Evolutionary conservation across 208 protist genomes (phyloP), one percentile per base, ranked within the genome.

Genomic region (Trypanosoma vivax): DNA sequence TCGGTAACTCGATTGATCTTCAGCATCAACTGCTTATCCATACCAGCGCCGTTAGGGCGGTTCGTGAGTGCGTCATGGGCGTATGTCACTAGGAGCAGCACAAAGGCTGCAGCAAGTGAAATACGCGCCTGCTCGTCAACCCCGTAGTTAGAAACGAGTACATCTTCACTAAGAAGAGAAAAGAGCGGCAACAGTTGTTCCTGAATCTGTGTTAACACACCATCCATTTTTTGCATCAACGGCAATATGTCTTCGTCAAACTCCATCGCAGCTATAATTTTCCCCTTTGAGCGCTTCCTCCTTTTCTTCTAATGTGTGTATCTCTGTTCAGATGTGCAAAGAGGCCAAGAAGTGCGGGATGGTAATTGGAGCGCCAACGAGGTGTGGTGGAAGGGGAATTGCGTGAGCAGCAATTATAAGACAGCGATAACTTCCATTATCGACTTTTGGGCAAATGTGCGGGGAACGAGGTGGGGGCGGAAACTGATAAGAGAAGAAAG

Each of bases 1-100:
- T 87, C 86, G 25, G 79, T 76, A 34, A 94, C 76, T 3, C 86
- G 86, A 33, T 94, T 74, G 24, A 94, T 86, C 63, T 94, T 90
- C 0, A 88, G 65, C n/a, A 76, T 49, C 24, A 94, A 60, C 68
- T 86, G 86, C 29, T 69, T 54, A 43, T 94, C 82, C 0, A 61
- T 46, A 3, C 31, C 46, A 16, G 28, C 13, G 28, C 45, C 35
- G 18, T 40, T n/a, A 38, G 19, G 29, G 1, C 54, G 47, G 40
- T 86, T 63, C 2, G 69, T 64, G 19, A 89, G 50, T 60, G 79
- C 76, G 49, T 90, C 78, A 6, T 88, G 65, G 0, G 79, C 63
- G 70, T 89, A 88, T 4, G 82, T 67, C 0, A 82, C 67, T 2
- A 89, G 57, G 0, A 83, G 54, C 1, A 90, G 40, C 0, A 73